phyloP scores from a whole-genome alignment of 2,329 filamentous ascomycete species.

The Colletotrichum graminicola region DNA sequence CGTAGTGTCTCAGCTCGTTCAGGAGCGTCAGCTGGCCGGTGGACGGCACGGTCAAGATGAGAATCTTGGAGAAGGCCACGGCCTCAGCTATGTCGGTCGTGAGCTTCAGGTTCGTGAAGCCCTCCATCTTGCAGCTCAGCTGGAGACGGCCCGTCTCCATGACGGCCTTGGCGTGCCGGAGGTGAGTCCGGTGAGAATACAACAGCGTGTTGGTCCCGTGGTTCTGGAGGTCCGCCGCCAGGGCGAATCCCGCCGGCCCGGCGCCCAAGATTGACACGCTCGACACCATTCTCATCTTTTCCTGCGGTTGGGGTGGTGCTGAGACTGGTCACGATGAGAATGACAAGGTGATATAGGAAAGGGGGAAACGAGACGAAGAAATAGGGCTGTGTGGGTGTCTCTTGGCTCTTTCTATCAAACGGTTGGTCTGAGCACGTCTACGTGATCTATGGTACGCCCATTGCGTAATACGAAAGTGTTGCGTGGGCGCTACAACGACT shows the following conservation, averaged over 20 bases:
- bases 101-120: constrained; percentile 12
- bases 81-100: constrained; percentile 27
- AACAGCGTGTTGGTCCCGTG: constrained; percentile 8
- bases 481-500: background rate
- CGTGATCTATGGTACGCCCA: background rate
- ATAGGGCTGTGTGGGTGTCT: background rate
- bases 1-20: constrained; percentile 16
- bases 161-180: constrained; percentile 24
- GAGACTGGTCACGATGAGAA: background rate
- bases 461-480: background rate
- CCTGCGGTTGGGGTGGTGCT: no score
- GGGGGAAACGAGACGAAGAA: no score
- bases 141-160: constrained; percentile 18
- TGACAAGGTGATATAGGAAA: background rate
- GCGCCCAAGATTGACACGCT: constrained; percentile 24
- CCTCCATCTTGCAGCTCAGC: constrained; percentile 24
- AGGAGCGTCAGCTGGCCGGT: constrained; percentile 29
- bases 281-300: background rate
- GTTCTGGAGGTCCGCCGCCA: constrained; percentile 29
- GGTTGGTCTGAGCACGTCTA: background rate
- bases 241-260: constrained; percentile 32
- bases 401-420: background rate
- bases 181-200: constrained; percentile 29
- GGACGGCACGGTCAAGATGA: constrained; percentile 29
- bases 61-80: constrained; percentile 22